phyloP scores from a whole-genome alignment of 1,284 basidiomycete genomes.

The Trichosporon coremiiforme region DNA sequence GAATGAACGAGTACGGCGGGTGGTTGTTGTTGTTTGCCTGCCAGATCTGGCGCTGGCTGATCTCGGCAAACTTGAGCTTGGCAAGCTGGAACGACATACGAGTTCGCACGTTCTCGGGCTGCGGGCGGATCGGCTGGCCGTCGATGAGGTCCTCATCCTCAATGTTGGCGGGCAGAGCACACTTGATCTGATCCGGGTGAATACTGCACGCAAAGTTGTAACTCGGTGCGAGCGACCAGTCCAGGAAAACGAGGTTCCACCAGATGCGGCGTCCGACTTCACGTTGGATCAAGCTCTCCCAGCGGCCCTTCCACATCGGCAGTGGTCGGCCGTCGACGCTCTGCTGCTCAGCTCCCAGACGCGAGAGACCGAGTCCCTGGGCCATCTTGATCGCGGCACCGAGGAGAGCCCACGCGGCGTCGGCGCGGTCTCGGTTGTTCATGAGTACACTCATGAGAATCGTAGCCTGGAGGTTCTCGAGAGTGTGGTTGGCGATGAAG shows the following conservation, averaged over 20 bases:
- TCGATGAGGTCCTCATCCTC: constrained; percentile 57
- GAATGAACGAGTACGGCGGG: constrained; percentile 56
- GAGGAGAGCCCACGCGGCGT: constrained; percentile 56
- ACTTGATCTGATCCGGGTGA: constrained; percentile 57
- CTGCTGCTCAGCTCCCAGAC: constrained; percentile 56
- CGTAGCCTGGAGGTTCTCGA: constrained; percentile 53
- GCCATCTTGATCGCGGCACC: constrained; percentile 58
- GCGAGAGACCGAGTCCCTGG: constrained; percentile 56
- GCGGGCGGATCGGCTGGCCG: constrained; percentile 50
- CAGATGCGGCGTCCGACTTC: constrained; percentile 56
- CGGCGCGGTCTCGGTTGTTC: constrained; percentile 57
- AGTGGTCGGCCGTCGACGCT: constrained; percentile 46
- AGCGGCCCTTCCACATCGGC: constrained; percentile 56
- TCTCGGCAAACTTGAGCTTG: constrained; percentile 54
- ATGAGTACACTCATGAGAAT: constrained; percentile 55
- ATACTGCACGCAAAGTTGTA: constrained; percentile 56
- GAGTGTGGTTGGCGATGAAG: constrained; percentile 54
- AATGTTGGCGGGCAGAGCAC: constrained; percentile 55
- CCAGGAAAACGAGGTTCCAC: constrained; percentile 57
- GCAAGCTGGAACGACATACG: constrained; percentile 57
- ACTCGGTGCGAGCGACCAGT: constrained; percentile 55
- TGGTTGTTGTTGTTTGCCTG: constrained; percentile 55
- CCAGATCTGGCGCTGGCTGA: constrained; percentile 56
- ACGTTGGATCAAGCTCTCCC: constrained; percentile 56
- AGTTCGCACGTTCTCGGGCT: constrained; percentile 53